Evolutionary conservation across 495 filamentous ascomycete species (phyloP).

Genomic region (Aspergillus wentii): DNA sequence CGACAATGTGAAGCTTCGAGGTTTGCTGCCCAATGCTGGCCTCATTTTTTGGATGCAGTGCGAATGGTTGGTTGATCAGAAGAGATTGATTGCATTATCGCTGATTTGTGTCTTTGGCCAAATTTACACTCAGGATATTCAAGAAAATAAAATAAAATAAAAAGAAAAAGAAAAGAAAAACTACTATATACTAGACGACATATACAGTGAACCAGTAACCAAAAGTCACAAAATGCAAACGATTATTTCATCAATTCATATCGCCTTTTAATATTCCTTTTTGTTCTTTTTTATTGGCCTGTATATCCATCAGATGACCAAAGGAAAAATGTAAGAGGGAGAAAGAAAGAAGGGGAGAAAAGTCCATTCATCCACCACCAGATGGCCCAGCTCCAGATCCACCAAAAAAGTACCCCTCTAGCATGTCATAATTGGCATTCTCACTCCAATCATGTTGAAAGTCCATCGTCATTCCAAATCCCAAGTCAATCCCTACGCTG

Average conservation of each 20-base stretch:
- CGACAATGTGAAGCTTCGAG: conserved; percentile 1
- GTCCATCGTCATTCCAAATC: conserved; percentile 69
- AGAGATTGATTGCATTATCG: too few relatives aligned
- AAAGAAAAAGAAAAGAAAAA: conserved; percentile 3
- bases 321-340: background rate
- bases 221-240: background rate
- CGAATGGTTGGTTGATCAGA: too few relatives aligned
- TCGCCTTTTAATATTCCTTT: too few relatives aligned
- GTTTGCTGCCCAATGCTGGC: conserved; percentile 19
- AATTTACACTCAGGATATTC: background rate
- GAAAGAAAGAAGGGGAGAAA: conserved; percentile 1
- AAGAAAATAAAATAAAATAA: conserved; percentile 4
- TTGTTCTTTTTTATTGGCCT: background rate
- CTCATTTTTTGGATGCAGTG: conserved; percentile 8
- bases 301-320: background rate
- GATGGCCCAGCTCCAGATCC: conserved; percentile 30
- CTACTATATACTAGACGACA: too few relatives aligned
- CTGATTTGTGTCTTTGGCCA: too few relatives aligned
- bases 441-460: conserved; percentile 78
- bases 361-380: conserved; percentile 7
- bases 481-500: conserved; percentile 59
- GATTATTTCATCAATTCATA: too few relatives aligned
- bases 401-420: conserved; percentile 93
- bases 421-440: conserved; percentile 72
- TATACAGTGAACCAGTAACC: too few relatives aligned